Percentiles rank a stretch among this genome's conserved stretches.
Conservation (phyloP, 345 rosid species). For the Passiflora organensis region DNA sequence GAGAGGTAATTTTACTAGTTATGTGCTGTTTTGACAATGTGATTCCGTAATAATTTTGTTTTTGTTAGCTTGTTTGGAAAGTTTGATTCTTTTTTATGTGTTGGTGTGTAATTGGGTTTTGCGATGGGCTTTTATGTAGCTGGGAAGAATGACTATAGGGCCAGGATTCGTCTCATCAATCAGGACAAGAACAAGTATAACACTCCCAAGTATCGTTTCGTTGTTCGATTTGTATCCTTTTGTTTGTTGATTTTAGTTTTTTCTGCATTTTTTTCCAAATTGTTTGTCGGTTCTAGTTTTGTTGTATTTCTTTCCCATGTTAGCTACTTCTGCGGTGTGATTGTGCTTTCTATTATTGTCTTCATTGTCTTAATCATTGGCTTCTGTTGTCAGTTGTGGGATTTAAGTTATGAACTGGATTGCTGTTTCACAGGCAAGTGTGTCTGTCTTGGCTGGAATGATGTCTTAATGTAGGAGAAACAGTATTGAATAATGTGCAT, state of each 20-base stretch:
- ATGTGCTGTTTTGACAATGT: not conserved
- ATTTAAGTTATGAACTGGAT: too few relatives aligned
- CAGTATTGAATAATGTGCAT: too few relatives aligned
- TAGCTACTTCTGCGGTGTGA: too few relatives aligned
- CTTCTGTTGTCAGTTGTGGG: too few relatives aligned
- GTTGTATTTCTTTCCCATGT: too few relatives aligned
- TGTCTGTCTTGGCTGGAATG: too few relatives aligned
- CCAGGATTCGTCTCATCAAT: conserved; percentile 65
- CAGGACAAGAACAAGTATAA: conserved; percentile 80
- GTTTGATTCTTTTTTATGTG: not conserved
- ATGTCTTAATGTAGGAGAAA: too few relatives aligned
- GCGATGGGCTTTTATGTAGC: conserved; percentile 18
- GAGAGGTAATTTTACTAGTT: conserved; percentile 53
- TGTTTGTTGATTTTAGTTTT: not conserved
- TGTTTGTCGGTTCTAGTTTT: too few relatives aligned
- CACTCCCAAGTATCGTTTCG: conserved; percentile 69
- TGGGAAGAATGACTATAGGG: conserved; percentile 76
- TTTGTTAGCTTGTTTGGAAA: not conserved
- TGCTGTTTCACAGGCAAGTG: too few relatives aligned
- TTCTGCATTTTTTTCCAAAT: too few relatives aligned
- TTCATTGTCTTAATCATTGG: too few relatives aligned
- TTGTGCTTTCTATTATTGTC: too few relatives aligned
- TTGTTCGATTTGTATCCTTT: conserved; percentile 60
- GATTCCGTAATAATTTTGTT: not conserved
- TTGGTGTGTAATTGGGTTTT: not conserved